A percentile compares a stretch with the other conserved stretches of the same genome.
These are phyloP conservation scores for Phoma herbarum DNA, from an alignment of 2,329 filamentous ascomycete species.

Conservation along the genomic window DNA sequence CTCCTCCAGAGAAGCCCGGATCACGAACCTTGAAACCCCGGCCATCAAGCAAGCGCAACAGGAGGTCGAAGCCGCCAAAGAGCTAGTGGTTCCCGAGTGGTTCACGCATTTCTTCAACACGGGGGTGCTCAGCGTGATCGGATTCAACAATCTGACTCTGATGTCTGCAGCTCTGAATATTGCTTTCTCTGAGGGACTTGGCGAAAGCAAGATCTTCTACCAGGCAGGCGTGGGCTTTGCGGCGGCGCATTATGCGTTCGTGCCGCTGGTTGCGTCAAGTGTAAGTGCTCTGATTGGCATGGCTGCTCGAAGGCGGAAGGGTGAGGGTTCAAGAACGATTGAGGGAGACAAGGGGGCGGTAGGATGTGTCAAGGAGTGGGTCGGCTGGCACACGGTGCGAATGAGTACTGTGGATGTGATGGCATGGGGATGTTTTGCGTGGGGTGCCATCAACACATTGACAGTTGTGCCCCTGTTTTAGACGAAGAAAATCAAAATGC, in stretches of 20 bases:
- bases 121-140: slow-evolving; percentile 30
- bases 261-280: slow-evolving; percentile 27
- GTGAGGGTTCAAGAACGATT: neutral
- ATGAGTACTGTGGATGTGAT: slow-evolving; percentile 36
- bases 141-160: slow-evolving; percentile 29
- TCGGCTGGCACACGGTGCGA: slow-evolving; percentile 30
- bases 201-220: slow-evolving; percentile 19
- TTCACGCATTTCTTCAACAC: slow-evolving; percentile 35
- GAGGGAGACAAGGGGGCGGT: slow-evolving; percentile 18
- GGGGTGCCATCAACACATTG: neutral
- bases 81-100: slow-evolving; percentile 27
- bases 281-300: slow-evolving; percentile 25
- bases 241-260: slow-evolving; percentile 32
- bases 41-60: neutral
- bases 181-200: slow-evolving; percentile 2
- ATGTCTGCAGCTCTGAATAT: slow-evolving; percentile 27
- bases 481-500: too few relatives aligned
- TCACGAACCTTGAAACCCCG: neutral
- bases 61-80: slow-evolving; percentile 20
- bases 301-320: slow-evolving; percentile 22
- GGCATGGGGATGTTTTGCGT: slow-evolving; percentile 34
- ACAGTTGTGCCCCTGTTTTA: too few relatives aligned
- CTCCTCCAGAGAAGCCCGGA: neutral
- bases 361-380: slow-evolving; percentile 30
- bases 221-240: slow-evolving; percentile 25